Conservation (phyloP, 75 land plant species). For the Pinus tabuliformis region DNA sequence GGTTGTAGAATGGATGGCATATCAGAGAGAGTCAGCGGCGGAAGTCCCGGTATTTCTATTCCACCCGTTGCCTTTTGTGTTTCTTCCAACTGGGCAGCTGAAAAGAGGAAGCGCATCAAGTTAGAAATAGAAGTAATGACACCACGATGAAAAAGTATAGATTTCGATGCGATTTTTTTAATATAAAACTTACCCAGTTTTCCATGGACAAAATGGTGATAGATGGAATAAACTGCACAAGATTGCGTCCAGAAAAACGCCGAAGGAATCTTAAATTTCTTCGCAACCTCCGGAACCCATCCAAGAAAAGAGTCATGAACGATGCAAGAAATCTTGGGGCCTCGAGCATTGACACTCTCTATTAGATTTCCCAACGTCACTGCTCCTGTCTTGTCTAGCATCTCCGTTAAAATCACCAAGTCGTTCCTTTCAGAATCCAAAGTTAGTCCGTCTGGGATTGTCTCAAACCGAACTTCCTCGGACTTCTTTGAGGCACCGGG, state of each 20-base stretch:
- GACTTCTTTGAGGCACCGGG: background rate
- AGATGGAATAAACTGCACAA: conserved; percentile 9
- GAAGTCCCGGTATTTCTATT: background rate
- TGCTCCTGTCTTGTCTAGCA: background rate
- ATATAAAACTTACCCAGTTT: no score
- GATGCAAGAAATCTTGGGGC: conserved; percentile 38
- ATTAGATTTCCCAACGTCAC: conserved; percentile 19
- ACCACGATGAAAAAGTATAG: no score
- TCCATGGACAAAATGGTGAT: no score
- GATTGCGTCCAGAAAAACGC: conserved; percentile 73
- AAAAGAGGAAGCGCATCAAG: no score
- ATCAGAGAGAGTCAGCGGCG: background rate
- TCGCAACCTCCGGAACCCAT: conserved; percentile 55
- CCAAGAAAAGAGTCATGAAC: conserved; percentile 46
- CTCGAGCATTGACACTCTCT: conserved; percentile 8
- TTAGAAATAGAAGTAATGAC: no score
- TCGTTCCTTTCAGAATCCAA: background rate
- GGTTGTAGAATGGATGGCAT: background rate
- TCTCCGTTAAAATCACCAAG: background rate
- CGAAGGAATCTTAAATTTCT: conserved; percentile 23
- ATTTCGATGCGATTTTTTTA: no score
- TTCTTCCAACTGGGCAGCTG: no score
- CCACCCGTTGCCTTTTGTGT: no score
- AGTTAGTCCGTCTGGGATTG: background rate
- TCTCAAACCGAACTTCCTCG: background rate